Base-by-base conservation (phyloP, 2,329 filamentous ascomycete species). In the Apiospora rasikravindrae region DNA sequence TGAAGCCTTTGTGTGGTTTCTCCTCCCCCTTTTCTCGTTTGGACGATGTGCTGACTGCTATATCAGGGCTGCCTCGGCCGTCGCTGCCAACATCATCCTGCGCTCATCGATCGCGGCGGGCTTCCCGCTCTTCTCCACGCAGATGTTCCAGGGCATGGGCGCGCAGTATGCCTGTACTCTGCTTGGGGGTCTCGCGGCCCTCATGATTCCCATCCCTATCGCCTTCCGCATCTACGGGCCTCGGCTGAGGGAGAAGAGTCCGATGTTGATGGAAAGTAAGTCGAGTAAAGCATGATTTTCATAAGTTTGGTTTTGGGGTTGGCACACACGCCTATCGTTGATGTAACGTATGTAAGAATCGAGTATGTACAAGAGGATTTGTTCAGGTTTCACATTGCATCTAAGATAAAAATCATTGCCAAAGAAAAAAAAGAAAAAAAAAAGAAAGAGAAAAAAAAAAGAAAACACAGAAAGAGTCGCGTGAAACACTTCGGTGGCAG, bases 41-140 rank as follows among this genome's bases (percentile, higher is more conserved):
- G 3, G 29, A 40, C 14, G 19, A 8, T n/a, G 6, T 64, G 2
- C 57, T 64, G 4, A 64, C 33, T 40, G 33, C 13, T 2, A 13
- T 2, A 0, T 13, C n/a, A 67, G 45, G 13, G 42, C 70, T 29
- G 70, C 26, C 10, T 8, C 16, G 67, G 77, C 76, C 0, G 71
- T 77, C 11, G 85, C 84, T 1, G 85, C 86, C 0, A 87, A 86
- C 70, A 81, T 83, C 0, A 77, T 87, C 4, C 72, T 83, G n/a
- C 79, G 84, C 53, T 87, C 85, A 61, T 76, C 75, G 0, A 77
- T 86, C 13, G 83, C 81, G 2, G 81, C 82, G 0, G 81, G 77
- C 0, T 87, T 87, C 67, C 85, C 85, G 1, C 76, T 87, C 0
- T 86, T 86, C 73, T 82, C 83, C 0, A 77, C 84, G 5, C 80